Evolutionary conservation across 2,329 filamentous ascomycete genomes (phyloP).

Genomic region (Colletotrichum abscissum): DNA sequence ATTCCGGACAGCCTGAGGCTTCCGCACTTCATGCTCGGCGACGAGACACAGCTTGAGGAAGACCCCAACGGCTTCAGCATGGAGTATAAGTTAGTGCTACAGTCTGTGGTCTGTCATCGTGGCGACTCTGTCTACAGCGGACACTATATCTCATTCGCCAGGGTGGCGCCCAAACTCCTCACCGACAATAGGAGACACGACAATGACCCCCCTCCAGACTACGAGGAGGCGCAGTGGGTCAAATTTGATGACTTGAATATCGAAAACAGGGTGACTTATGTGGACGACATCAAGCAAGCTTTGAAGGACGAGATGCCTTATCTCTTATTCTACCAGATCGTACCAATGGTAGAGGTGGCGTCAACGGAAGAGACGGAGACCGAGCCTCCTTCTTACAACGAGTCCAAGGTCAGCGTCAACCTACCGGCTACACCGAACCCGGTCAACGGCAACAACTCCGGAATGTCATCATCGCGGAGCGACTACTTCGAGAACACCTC

Average conservation of each 20-base stretch:
- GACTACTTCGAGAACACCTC: constrained; percentile 58
- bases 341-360: constrained; percentile 81
- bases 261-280: constrained; percentile 75
- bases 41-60: constrained; percentile 74
- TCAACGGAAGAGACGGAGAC: constrained; percentile 59
- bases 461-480: constrained; percentile 47
- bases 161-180: constrained; percentile 74
- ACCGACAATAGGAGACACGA: constrained; percentile 68
- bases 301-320: constrained; percentile 92
- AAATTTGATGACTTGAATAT: constrained; percentile 88
- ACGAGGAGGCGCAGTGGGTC: constrained; percentile 84
- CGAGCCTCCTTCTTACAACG: constrained; percentile 70
- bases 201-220: constrained; percentile 70
- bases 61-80: constrained; percentile 74
- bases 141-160: constrained; percentile 89
- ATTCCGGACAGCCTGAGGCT: constrained; percentile 85
- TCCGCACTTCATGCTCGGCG: constrained; percentile 86
- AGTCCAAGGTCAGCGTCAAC: constrained; percentile 58
- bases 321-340: constrained; percentile 93
- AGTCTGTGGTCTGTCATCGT: constrained; percentile 92
- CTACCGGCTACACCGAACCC: constrained; percentile 42
- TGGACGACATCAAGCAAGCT: constrained; percentile 82
- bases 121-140: constrained; percentile 88
- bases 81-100: constrained; percentile 93
- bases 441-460: constrained; percentile 40